These are phyloP conservation scores for Leishmania amazonensis DNA, from an alignment of 208 protist genomes.

Conservation along the genomic window DNA sequence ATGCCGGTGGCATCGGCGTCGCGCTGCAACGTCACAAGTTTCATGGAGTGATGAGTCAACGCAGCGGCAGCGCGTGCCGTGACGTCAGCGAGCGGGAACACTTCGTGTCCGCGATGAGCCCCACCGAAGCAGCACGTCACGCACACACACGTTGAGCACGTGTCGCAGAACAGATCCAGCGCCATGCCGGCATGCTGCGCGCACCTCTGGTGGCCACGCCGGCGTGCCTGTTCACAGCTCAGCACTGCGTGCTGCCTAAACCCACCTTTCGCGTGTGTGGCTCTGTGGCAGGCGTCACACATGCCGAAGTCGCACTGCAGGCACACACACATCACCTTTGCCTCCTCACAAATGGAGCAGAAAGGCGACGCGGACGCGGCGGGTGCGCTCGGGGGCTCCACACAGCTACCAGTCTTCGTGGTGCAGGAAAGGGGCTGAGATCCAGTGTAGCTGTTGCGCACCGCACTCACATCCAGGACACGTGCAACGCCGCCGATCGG, in stretches of 20 bases:
- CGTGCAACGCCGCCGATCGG: neutral
- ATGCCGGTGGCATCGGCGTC: conserved; percentile 3
- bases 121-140: conserved; percentile 77
- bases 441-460: conserved; percentile 24
- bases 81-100: conserved; percentile 50
- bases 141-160: conserved; percentile 56
- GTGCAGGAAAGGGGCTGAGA: neutral
- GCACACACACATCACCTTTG: conserved; percentile 37
- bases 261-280: conserved; percentile 61
- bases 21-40: conserved; percentile 18
- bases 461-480: neutral
- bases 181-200: conserved; percentile 44
- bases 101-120: conserved; percentile 61
- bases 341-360: conserved; percentile 78
- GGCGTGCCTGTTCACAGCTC: conserved; percentile 32
- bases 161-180: conserved; percentile 74
- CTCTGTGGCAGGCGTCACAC: conserved; percentile 46
- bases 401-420: neutral
- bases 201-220: conserved; percentile 33
- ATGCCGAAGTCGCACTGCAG: conserved; percentile 75
- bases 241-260: conserved; percentile 67
- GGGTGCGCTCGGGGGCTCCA: neutral
- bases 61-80: conserved; percentile 9
- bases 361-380: neutral
- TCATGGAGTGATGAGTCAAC: conserved; percentile 15